Conservation (phyloP, 2,329 filamentous ascomycete species). For the Hysterium pulicare region DNA sequence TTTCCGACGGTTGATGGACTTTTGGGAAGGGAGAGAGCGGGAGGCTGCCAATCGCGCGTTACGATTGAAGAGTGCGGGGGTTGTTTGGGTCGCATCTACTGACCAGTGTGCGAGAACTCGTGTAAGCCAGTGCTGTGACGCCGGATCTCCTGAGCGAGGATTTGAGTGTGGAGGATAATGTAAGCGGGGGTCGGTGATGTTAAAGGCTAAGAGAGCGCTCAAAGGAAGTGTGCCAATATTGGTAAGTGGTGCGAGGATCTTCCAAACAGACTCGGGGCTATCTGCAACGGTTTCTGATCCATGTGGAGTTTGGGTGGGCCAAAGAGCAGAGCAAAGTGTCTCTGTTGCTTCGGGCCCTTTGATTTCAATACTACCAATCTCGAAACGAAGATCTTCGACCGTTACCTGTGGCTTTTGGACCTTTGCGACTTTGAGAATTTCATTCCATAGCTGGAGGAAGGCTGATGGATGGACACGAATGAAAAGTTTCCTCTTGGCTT, state of each 20-base stretch:
- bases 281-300: slow-evolving; percentile 14
- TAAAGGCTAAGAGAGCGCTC: slow-evolving; percentile 69
- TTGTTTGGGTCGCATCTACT: slow-evolving; percentile 51
- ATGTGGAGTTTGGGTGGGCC: slow-evolving; percentile 37
- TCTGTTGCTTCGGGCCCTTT: slow-evolving; percentile 76
- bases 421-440: slow-evolving; percentile 57
- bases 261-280: slow-evolving; percentile 35
- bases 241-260: slow-evolving; percentile 25
- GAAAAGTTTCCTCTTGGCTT: slow-evolving; percentile 55
- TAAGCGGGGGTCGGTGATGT: slow-evolving; percentile 74
- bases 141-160: slow-evolving; percentile 25
- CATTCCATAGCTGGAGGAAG: slow-evolving; percentile 66
- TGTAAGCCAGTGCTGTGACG: slow-evolving; percentile 46
- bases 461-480: slow-evolving; percentile 80
- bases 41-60: slow-evolving; percentile 62
- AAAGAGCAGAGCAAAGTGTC: slow-evolving; percentile 66
- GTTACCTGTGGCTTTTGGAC: slow-evolving; percentile 60
- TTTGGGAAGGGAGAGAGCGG: slow-evolving; percentile 68
- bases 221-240: slow-evolving; percentile 63
- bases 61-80: slow-evolving; percentile 64
- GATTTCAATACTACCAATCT: slow-evolving; percentile 69
- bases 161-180: slow-evolving; percentile 65
- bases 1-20: slow-evolving; percentile 75
- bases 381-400: slow-evolving; percentile 67
- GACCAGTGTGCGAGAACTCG: slow-evolving; percentile 66